These are phyloP conservation scores for Nectriaceae sp. DNA, from an alignment of 2,329 filamentous ascomycete genomes.

Conservation along the genomic window DNA sequence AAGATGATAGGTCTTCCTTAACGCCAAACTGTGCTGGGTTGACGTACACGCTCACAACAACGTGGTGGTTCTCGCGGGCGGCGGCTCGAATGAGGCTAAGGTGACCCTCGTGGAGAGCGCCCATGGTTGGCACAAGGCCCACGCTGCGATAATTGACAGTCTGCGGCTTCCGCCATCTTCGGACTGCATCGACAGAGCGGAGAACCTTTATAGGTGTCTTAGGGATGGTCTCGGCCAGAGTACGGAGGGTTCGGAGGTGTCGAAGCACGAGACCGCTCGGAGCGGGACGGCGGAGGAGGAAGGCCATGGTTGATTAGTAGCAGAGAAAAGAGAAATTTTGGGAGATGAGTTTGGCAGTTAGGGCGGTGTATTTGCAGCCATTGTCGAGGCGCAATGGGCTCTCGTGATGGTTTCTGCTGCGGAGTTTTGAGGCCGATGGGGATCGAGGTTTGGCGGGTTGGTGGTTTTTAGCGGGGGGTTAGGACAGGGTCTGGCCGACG, in stretches of 20 bases:
- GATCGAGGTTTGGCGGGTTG: conserved; percentile 12
- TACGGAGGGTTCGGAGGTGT: conserved; percentile 16
- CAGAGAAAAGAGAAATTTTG: conserved; percentile 6
- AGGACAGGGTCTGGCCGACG: conserved; percentile 6
- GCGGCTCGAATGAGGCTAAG: conserved; percentile 82
- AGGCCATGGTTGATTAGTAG: not conserved
- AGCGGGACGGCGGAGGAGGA: conserved; percentile 14
- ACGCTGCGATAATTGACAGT: conserved; percentile 69
- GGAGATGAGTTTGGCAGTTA: conserved; percentile 11
- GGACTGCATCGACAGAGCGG: conserved; percentile 72
- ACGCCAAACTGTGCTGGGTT: conserved; percentile 96
- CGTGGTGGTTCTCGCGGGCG: conserved; percentile 79
- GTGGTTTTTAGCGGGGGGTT: conserved; percentile 7
- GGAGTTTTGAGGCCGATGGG: conserved; percentile 44
- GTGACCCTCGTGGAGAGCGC: conserved; percentile 91
- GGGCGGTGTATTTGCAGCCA: conserved; percentile 26
- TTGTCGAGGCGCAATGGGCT: conserved; percentile 30
- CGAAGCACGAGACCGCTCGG: conserved; percentile 1
- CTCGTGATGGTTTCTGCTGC: conserved; percentile 52
- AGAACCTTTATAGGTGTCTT: conserved; percentile 69
- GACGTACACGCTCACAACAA: conserved; percentile 91
- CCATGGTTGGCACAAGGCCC: conserved; percentile 95
- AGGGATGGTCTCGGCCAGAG: conserved; percentile 50
- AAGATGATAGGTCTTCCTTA: conserved; percentile 83
- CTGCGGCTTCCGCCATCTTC: conserved; percentile 68